Conservation (phyloP, 1,139 yeast genomes). For the Taphrina betulina region DNA sequence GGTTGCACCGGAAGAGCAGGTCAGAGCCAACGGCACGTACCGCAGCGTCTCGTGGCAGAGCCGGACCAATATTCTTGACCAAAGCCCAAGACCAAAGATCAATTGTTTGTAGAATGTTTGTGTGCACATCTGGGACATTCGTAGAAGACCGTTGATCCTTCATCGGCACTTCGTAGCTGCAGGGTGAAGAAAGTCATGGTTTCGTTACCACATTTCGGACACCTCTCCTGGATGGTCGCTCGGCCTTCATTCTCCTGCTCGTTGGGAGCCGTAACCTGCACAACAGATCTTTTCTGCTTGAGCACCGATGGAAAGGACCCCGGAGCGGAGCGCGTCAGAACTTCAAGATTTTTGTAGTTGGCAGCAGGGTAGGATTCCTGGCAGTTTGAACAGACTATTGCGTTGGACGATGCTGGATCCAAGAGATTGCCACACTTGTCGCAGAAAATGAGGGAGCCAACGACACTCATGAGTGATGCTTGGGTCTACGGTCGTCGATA, state of each 20-base stretch:
- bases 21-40: no score
- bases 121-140: conserved; percentile 93
- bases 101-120: conserved; percentile 89
- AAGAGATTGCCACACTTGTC: conserved; percentile 88
- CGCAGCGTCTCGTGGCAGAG: no score
- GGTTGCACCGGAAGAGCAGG: no score
- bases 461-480: conserved; percentile 73
- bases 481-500: no score
- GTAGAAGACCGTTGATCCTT: conserved; percentile 73
- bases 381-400: conserved; percentile 68
- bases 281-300: conserved; percentile 79
- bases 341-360: conserved; percentile 76
- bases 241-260: conserved; percentile 56
- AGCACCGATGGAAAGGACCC: conserved; percentile 91
- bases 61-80: no score
- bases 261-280: conserved; percentile 74
- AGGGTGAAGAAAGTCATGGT: conserved; percentile 97
- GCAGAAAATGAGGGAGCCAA: conserved; percentile 92
- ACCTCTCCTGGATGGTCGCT: conserved; percentile 73
- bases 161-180: conserved; percentile 97
- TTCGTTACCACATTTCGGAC: conserved; percentile 96
- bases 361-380: conserved; percentile 53
- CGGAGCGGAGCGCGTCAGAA: conserved; percentile 77
- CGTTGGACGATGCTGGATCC: conserved; percentile 55
- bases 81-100: no score